Percentiles rank a stretch among this genome's conserved stretches.
Evolutionary conservation across 2,329 filamentous ascomycete genomes (phyloP).

Genomic region (Fusarium austroafricanum): DNA sequence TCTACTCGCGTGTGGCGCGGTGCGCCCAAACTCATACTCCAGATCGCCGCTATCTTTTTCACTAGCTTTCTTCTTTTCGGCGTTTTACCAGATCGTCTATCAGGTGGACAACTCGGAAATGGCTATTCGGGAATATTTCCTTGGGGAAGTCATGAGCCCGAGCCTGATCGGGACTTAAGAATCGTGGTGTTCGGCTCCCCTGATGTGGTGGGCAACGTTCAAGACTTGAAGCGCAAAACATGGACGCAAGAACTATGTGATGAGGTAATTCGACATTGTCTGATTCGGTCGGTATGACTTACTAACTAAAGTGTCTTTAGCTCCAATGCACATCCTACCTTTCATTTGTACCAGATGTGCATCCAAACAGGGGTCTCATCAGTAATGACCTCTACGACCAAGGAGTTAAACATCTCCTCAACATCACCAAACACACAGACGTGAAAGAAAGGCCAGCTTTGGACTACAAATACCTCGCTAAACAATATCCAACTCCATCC

Average conservation of each 20-base stretch:
- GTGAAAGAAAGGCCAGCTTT: conserved; percentile 50
- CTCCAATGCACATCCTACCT: conserved; percentile 59
- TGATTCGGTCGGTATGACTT: not conserved
- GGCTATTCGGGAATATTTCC: conserved; percentile 43
- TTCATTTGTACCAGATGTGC: conserved; percentile 58
- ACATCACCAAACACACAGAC: conserved; percentile 48
- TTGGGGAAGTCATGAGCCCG: conserved; percentile 33
- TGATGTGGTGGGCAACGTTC: conserved; percentile 59
- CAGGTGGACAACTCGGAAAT: conserved; percentile 32
- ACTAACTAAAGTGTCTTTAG: conserved; percentile 48
- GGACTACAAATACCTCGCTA: conserved; percentile 58
- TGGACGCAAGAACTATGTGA: conserved; percentile 64
- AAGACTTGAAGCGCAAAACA: conserved; percentile 45
- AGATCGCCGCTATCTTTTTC: conserved; percentile 43
- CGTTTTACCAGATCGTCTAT: conserved; percentile 40
- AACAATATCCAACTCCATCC: conserved; percentile 57
- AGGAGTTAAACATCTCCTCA: conserved; percentile 52
- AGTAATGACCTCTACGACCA: conserved; percentile 66
- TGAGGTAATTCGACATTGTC: conserved; percentile 51
- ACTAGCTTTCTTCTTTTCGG: conserved; percentile 46
- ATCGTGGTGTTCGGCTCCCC: conserved; percentile 64
- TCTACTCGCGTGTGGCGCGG: conserved; percentile 57
- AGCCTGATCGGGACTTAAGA: conserved; percentile 54
- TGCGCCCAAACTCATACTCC: conserved; percentile 48
- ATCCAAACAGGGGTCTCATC: conserved; percentile 62